phyloP scores from a whole-genome alignment of 116 monocot genomes.

The Trichopus zeylanicus region DNA sequence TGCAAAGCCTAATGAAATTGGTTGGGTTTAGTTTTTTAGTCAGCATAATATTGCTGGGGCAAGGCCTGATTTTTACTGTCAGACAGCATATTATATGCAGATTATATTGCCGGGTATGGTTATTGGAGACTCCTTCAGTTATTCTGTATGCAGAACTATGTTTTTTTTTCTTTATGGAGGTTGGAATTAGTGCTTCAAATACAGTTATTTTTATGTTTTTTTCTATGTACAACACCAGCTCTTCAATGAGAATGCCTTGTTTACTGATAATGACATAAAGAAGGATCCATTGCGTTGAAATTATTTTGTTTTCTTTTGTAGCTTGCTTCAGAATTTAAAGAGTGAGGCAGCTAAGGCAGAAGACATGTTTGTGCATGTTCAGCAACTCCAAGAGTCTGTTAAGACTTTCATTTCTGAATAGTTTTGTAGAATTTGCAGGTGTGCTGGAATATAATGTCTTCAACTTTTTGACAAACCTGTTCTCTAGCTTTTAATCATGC shows the following conservation, averaged over 20 bases:
- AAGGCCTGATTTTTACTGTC: not conserved
- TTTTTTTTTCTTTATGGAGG: no score
- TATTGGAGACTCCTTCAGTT: no score
- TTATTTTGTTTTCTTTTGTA: constrained; percentile 27
- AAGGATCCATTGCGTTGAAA: not conserved
- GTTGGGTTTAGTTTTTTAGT: no score
- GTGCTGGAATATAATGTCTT: constrained; percentile 4
- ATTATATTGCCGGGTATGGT: no score
- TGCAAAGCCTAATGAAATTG: no score
- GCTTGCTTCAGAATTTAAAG: constrained; percentile 73
- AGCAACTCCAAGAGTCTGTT: constrained; percentile 82
- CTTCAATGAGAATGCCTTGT: not conserved
- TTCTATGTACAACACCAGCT: no score
- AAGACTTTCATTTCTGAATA: constrained; percentile 84
- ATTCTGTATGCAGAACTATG: no score
- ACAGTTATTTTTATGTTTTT: no score
- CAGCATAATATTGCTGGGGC: not conserved
- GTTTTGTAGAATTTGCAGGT: constrained; percentile 93
- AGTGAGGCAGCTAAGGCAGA: constrained; percentile 50
- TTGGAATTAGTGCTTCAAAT: no score
- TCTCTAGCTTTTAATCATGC: not conserved
- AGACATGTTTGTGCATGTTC: constrained; percentile 54
- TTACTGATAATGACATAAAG: not conserved
- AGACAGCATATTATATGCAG: no score
- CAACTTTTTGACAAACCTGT: not conserved